A percentile compares a stretch with the other conserved stretches of the same genome.
phyloP scores from a whole-genome alignment of 805 yeast genomes.

The Hanseniaspora lindneri region DNA sequence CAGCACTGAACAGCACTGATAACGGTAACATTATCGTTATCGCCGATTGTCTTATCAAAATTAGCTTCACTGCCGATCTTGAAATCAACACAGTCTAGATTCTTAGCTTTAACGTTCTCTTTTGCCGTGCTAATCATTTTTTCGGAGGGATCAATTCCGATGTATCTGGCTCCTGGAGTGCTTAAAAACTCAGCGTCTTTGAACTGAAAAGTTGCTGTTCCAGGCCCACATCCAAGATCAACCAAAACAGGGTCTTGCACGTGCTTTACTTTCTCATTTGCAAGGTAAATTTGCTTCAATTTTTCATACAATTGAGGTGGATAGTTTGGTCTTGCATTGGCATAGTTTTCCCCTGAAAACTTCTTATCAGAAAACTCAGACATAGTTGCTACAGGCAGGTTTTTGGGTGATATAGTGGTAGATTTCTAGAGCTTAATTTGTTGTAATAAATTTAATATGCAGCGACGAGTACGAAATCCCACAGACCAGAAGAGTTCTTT shows the following conservation, averaged over 20 bases:
- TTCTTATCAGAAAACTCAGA: conserved; percentile 45
- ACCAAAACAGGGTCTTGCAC: conserved; percentile 32
- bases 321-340: conserved; percentile 54
- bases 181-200: conserved; percentile 13
- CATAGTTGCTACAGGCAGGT: conserved; percentile 31
- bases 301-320: conserved; percentile 39
- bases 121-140: conserved; percentile 44
- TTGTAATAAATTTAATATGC: too few species aligned
- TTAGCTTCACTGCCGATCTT: conserved; percentile 16
- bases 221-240: conserved; percentile 76
- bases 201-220: conserved; percentile 50
- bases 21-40: conserved; percentile 42
- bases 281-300: conserved; percentile 23
- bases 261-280: conserved; percentile 20
- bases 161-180: conserved; percentile 34
- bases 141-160: conserved; percentile 53
- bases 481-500: too few species aligned
- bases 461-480: too few species aligned
- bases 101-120: conserved; percentile 16
- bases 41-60: conserved; percentile 21
- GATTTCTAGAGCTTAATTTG: too few species aligned
- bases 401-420: background rate
- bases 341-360: conserved; percentile 45
- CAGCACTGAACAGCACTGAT: conserved; percentile 72
- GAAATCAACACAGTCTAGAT: background rate